A percentile compares a stretch with the other conserved stretches of the same genome.
Evolutionary conservation across 2,329 filamentous ascomycete genomes (phyloP).

Genomic region (Aspergillus novoparasiticus): DNA sequence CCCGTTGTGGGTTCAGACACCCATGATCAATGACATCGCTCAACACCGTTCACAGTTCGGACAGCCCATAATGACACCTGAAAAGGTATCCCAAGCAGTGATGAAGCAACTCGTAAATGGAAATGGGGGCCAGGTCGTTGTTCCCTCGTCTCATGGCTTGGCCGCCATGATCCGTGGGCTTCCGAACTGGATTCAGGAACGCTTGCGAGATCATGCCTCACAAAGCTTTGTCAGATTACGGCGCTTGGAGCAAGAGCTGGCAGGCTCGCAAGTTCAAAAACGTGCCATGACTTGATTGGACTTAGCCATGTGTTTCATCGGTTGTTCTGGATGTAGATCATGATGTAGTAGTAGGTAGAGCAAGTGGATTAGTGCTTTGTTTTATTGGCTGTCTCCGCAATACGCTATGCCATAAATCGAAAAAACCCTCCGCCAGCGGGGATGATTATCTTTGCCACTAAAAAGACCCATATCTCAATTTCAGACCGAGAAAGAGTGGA

Average conservation of each 20-base stretch:
- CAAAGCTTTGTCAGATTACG: background rate
- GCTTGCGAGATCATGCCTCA: background rate
- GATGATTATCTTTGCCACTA: background rate
- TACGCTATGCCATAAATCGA: background rate
- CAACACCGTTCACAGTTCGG: constrained; percentile 30
- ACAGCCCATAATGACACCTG: constrained; percentile 37
- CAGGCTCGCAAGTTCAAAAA: background rate
- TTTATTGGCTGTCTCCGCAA: background rate
- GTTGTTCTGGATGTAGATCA: background rate
- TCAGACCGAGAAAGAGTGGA: background rate
- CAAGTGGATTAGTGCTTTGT: background rate
- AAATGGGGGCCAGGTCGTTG: constrained; percentile 51
- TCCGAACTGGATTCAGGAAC: background rate
- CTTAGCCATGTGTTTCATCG: background rate
- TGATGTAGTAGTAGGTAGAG: no score
- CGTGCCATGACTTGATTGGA: background rate
- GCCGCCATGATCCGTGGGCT: background rate
- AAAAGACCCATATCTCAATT: background rate
- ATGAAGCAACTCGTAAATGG: constrained; percentile 53
- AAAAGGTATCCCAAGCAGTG: constrained; percentile 50
- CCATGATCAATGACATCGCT: constrained; percentile 44
- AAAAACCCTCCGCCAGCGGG: background rate
- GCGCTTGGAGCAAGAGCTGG: background rate
- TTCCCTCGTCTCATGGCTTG: constrained; percentile 43
- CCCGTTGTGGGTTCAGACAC: constrained; percentile 51